Base-by-base conservation (phyloP, 176 grass and related monocot species). In the Thinopyrum elongatum region DNA sequence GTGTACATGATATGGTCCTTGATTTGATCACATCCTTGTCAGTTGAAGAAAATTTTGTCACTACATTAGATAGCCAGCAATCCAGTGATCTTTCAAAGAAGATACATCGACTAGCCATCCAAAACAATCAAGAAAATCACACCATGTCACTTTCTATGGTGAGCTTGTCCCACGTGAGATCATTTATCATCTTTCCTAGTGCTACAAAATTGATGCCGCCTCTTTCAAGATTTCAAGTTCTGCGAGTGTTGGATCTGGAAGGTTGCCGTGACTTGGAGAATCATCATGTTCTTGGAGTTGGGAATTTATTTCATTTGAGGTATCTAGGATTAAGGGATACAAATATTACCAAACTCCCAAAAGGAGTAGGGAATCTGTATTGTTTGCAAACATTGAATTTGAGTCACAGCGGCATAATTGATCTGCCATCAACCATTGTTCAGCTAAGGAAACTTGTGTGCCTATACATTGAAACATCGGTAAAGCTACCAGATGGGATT, bases 1-100 rank as follows among this genome's bases (percentile, higher is more conserved):
- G 51, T 55, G 51, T 55, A 55, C 51, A 55, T 55, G 51, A 55
- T 21, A 55, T 55, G 51, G 51, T 55, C 17, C 85, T 87, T 5
- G 77, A 74, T 87, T 42, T 87, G 8, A 82, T 82, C 70, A 87
- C 59, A 13, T 87, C 70, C 22, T 66, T 81, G 4, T 76, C 79
- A 22, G 7, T 2, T 13, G 70, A 87, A 87, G 69, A 63, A 75
- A 75, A 87, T 66, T 81, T 87, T 39, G 59, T 55, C 6, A 39
- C 25, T 5, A 3, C 4, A 10, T 67, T 64, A 55, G 6, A 76
- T 41, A 29, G 4, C 8, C 59, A 15, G 2, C 58, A 75, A 3
- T 3, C 11, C 2, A 57, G 41, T 57, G 1, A 34, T 53, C n/a
- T 30, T 15, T 60, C 14, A 27, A 28, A 65, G 22, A 82, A 22